A percentile compares a stretch with the other conserved stretches of the same genome.
Conservation (phyloP, 257 asterid species). For the Misopates orontium region DNA sequence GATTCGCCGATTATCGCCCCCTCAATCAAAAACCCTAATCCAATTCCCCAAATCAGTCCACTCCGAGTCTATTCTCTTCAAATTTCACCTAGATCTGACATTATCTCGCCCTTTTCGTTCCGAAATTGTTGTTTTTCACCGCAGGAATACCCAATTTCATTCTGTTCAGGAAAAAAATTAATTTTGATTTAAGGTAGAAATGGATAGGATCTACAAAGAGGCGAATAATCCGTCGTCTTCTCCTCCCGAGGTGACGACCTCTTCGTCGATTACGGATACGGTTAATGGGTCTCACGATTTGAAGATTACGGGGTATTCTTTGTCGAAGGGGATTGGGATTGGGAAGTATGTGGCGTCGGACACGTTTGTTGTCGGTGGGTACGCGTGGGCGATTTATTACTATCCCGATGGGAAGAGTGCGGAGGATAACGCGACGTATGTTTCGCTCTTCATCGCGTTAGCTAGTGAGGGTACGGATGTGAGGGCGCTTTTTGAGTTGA, state of each 20-base stretch:
- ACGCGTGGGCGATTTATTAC: conserved; percentile 88
- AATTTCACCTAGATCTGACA: too few relatives aligned
- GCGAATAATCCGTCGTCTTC: conserved; percentile 51
- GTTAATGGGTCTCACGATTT: conserved; percentile 86
- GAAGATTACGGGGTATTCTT: conserved; percentile 79
- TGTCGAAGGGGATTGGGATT: conserved; percentile 81
- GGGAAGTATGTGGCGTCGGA: conserved; percentile 88
- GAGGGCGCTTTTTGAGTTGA: conserved; percentile 89
- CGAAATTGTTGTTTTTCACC: too few relatives aligned
- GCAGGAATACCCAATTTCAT: too few relatives aligned
- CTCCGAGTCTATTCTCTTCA: too few relatives aligned
- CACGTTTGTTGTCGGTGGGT: conserved; percentile 84
- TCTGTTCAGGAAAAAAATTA: too few relatives aligned
- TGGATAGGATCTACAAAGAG: conserved; percentile 67
- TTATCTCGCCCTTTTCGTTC: too few relatives aligned
- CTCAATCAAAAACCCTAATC: too few relatives aligned
- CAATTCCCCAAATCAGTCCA: too few relatives aligned
- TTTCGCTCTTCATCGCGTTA: conserved; percentile 78
- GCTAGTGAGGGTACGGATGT: conserved; percentile 92
- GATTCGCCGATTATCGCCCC: too few relatives aligned
- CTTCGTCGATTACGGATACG: conserved; percentile 71
- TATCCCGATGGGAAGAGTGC: conserved; percentile 93
- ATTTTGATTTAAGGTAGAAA: conserved; percentile 48
- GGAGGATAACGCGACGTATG: conserved; percentile 84
- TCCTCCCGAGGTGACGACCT: conserved; percentile 20